Base-by-base conservation (phyloP, 2,329 filamentous ascomycete species). In the Clathrospora elynae region DNA sequence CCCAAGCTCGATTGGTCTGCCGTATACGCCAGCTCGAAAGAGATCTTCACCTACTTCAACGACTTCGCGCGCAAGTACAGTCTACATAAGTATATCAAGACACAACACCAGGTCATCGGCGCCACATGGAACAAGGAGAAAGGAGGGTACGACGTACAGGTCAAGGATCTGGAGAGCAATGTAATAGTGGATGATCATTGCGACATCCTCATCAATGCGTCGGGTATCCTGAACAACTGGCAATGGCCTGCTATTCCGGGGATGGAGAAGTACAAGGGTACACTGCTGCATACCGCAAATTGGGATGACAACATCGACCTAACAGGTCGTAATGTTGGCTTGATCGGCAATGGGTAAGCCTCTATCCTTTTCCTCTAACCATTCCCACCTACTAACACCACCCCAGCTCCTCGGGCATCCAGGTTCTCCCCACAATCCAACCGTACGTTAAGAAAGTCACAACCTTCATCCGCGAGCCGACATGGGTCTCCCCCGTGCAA, bases 221-320 rank as follows among this genome's bases (percentile, higher is more conserved):
- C 66, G 5, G 78, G 78, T 9, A 72, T 79, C 13, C 62, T 81
- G 23, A 79, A 80, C 53, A 75, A 75, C 47, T 78, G 73, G 65
- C 68, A 71, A 36, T 78, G 75, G 72, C 80, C 81, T 1, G 71
- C 74, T 12, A 74, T 83, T 14, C 71, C 75, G 0, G 81, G 80
- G 0, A 48, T 78, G 0, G 52, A 73, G 2, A 67, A 65, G n/a
- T 85, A 82, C 65, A 63, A 73, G 36, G 81, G 81, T 6, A 57
- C 66, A 6, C 62, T 82, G 3, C 71, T 82, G 29, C 81, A 85
- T 56, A 78, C 78, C 0, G 76, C 81, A 1, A 70, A 73, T 24
- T 85, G 80, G 80, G 74, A 79, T 1, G 61, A 76, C 4, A 71
- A 74, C 12, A 65, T 79, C 6, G 71, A 78, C n/a, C 62, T 80